Percentiles rank a stretch among this genome's conserved stretches.
Evolutionary conservation across 345 rosid genomes (phyloP).

Genomic region (Ceriops zippeliana): DNA sequence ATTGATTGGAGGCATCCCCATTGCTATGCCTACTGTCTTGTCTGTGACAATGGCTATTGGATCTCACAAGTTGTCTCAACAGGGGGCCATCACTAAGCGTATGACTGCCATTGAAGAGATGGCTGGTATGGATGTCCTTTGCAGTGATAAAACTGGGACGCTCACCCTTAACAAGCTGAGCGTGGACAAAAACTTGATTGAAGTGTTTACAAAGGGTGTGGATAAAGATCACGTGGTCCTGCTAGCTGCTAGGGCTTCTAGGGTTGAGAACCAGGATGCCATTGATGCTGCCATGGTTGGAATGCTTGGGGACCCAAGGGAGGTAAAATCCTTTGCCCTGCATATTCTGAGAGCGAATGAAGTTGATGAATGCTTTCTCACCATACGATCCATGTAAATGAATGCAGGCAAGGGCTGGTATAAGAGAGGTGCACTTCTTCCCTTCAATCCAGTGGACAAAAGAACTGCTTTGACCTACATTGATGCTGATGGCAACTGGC

Average conservation of each 20-base stretch:
- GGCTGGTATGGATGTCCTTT: constrained; percentile 93
- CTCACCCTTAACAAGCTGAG: constrained; percentile 78
- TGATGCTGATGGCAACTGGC: constrained; percentile 68
- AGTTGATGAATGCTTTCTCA: neutral
- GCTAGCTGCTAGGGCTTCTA: constrained; percentile 82
- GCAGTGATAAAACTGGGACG: constrained; percentile 89
- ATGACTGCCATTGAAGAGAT: constrained; percentile 92
- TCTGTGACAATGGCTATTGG: constrained; percentile 94
- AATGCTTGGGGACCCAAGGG: constrained; percentile 79
- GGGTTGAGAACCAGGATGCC: constrained; percentile 87
- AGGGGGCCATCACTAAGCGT: constrained; percentile 87
- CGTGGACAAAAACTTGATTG: constrained; percentile 66
- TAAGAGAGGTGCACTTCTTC: constrained; percentile 72
- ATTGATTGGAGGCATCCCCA: constrained; percentile 87
- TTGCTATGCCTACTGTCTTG: constrained; percentile 81
- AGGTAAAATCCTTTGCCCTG: constrained; percentile 34
- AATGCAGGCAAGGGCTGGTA: constrained; percentile 66
- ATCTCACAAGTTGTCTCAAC: constrained; percentile 66
- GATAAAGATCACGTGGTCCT: constrained; percentile 61
- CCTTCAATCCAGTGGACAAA: constrained; percentile 83
- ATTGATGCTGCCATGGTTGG: constrained; percentile 87
- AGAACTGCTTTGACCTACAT: constrained; percentile 76
- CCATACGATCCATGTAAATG: neutral
- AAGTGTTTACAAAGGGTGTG: constrained; percentile 63
- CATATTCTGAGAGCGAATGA: neutral